Evolutionary conservation across 2,329 filamentous ascomycete genomes (phyloP), one percentile per base, ranked within the genome.

Genomic region (Chalaropsis thielavioides): DNA sequence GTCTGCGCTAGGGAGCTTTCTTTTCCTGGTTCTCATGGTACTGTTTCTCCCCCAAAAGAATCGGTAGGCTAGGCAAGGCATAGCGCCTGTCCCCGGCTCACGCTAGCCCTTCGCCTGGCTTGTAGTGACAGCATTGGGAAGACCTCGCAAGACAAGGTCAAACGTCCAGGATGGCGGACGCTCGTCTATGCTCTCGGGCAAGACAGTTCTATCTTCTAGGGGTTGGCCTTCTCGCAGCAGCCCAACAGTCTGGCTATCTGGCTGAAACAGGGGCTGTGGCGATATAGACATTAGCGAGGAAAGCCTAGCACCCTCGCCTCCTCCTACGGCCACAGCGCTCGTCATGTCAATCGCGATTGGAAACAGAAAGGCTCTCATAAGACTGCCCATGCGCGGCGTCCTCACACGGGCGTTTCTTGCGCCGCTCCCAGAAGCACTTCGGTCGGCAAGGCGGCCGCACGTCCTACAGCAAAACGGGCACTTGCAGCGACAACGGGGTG

Each of bases 391-490:
- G 13, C 60, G 60, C 41, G 60, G 60, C 27, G 43, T 62, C 43
- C 44, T 31, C 17, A 62, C 60, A 6, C 60, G 60, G 10, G 60
- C 60, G 24, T 46, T 44, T n/a, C 41, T 44, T 13, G 24, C 41
- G 6, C n/a, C 6, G 11, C 27, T n/a, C 13, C 41, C 41, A 4
- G 22, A 62, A 5, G 27, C 41, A 15, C 60, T 31, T 7, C 19
- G 40, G 22, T 62, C 60, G 17, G 60, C 60, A 35, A 62, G 60
- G 49, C 60, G 60, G 5, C 60, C 31, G 24, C 60, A 62, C 6
- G 60, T 46, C 49, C 60, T 62, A 62, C 60, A 62, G 43, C 60
- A 62, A 38, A 62, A 62, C 10, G 60, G 60, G 43, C 60, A 62
- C 38, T 35, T 44, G 40, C 60, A 62, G 15, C 60, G 40, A 46